Evolutionary conservation across 2,329 filamentous ascomycete species (phyloP).

Genomic region (Bipolaris victoriae): DNA sequence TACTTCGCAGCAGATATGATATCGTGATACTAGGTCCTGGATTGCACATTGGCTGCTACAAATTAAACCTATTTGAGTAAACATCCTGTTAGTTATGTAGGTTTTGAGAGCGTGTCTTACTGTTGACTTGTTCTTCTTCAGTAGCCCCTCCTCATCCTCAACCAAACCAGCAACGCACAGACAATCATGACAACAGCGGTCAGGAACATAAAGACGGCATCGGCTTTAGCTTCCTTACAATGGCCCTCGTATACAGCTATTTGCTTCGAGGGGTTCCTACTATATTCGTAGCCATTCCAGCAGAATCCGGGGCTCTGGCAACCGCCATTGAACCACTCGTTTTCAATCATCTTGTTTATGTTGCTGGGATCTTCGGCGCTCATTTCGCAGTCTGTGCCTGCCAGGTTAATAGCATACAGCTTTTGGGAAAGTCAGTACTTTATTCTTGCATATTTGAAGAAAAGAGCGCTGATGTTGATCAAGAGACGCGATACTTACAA

Average conservation of each 20-base stretch:
- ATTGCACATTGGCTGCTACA: neutral
- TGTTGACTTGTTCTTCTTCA: slow-evolving; percentile 1
- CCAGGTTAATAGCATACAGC: slow-evolving; percentile 30
- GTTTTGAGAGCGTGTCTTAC: neutral
- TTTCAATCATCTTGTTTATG: slow-evolving; percentile 6
- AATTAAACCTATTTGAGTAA: neutral
- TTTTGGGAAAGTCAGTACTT: slow-evolving; percentile 8
- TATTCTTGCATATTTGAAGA: neutral
- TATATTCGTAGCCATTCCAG: neutral
- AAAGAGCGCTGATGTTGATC: neutral
- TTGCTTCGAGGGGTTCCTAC: neutral
- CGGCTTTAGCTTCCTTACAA: slow-evolving; percentile 31
- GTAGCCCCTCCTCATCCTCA: slow-evolving; percentile 21
- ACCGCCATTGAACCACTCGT: slow-evolving; percentile 30
- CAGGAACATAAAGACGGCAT: slow-evolving; percentile 37
- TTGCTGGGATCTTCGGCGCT: neutral
- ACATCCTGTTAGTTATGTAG: neutral
- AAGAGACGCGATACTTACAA: slow-evolving; percentile 1
- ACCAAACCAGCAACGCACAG: slow-evolving; percentile 13
- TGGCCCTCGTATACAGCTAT: slow-evolving; percentile 10
- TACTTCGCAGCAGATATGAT: neutral
- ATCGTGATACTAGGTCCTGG: neutral
- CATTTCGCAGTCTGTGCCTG: slow-evolving; percentile 17
- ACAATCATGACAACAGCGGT: slow-evolving; percentile 23
- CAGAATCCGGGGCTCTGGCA: neutral